Evolutionary conservation across 2,329 filamentous ascomycete species (phyloP).

Genomic region (Hymenotorrendiella dingleyae): DNA sequence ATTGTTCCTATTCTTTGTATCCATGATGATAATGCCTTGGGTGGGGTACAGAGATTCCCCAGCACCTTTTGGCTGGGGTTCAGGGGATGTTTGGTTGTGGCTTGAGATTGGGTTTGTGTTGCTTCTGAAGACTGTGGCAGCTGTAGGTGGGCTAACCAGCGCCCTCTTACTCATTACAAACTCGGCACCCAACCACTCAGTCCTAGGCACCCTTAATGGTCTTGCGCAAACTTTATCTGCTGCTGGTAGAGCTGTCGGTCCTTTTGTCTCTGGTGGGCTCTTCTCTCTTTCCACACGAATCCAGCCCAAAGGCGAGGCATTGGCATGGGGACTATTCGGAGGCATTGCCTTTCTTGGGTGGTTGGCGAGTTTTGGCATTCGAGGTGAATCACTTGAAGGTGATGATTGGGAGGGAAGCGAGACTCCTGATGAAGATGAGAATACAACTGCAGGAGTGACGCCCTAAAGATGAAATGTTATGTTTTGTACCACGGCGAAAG

Average conservation of each 20-base stretch:
- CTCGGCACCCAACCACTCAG: constrained; percentile 77
- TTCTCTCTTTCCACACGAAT: constrained; percentile 75
- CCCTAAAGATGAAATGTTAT: too few species aligned
- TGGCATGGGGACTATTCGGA: constrained; percentile 85
- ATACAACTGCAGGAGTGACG: too few species aligned
- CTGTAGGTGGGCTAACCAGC: constrained; percentile 86
- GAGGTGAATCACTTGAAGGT: constrained; percentile 53
- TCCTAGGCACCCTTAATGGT: constrained; percentile 85
- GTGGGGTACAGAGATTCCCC: constrained; percentile 68
- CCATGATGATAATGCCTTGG: constrained; percentile 85
- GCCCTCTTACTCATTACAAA: constrained; percentile 92
- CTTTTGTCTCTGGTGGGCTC: constrained; percentile 79
- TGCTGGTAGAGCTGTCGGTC: constrained; percentile 79
- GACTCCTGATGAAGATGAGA: constrained; percentile 18
- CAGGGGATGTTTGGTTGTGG: constrained; percentile 67
- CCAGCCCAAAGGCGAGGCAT: constrained; percentile 71
- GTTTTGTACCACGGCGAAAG: too few species aligned
- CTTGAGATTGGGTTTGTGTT: constrained; percentile 74
- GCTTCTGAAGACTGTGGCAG: constrained; percentile 82
- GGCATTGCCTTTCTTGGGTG: constrained; percentile 78
- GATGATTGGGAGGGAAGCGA: constrained; percentile 6
- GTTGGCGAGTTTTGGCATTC: constrained; percentile 71
- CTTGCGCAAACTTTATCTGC: constrained; percentile 91
- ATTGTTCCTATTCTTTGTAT: constrained; percentile 71
- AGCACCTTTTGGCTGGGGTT: constrained; percentile 50